Percentiles rank a stretch among this genome's conserved stretches.
These are phyloP conservation scores for Phyllostachys edulis DNA, from an alignment of 176 grass and related monocot genomes.

Conservation along the genomic window DNA sequence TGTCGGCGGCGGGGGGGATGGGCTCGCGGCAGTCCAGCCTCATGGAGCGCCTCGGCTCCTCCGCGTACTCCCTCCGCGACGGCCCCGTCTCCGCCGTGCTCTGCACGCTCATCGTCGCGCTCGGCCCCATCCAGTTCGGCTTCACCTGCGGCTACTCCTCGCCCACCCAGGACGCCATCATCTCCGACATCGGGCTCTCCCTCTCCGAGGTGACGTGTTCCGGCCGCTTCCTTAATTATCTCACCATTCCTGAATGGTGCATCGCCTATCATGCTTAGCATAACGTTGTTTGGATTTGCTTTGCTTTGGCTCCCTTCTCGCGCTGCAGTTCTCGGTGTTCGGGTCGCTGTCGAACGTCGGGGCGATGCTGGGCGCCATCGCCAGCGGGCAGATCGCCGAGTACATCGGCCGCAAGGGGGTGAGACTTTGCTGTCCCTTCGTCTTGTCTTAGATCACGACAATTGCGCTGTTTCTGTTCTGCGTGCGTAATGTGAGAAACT, in stretches of 20 bases:
- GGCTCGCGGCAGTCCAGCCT: slow-evolving; percentile 75
- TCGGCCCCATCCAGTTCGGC: slow-evolving; percentile 89
- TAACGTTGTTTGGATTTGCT: background rate
- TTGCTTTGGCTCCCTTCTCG: background rate
- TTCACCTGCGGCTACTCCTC: slow-evolving; percentile 89
- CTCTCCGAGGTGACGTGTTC: slow-evolving; percentile 58
- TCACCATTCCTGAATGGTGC: background rate
- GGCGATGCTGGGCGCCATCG: slow-evolving; percentile 85
- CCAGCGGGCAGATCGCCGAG: slow-evolving; percentile 90
- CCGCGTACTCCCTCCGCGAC: slow-evolving; percentile 54
- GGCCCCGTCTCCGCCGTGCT: slow-evolving; percentile 66
- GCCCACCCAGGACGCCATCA: slow-evolving; percentile 71
- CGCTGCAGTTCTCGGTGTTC: slow-evolving; percentile 69
- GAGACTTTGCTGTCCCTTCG: background rate
- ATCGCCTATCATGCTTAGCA: background rate
- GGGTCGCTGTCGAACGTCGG: slow-evolving; percentile 88
- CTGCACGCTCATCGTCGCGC: slow-evolving; percentile 51
- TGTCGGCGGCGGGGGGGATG: slow-evolving; percentile 49
- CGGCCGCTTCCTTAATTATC: background rate
- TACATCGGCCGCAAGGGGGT: slow-evolving; percentile 93
- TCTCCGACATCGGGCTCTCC: slow-evolving; percentile 70
- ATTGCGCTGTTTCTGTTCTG: background rate
- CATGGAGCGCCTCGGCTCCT: slow-evolving; percentile 82
- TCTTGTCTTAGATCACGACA: background rate
- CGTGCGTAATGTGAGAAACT: background rate